phyloP scores from a whole-genome alignment of 768 basidiomycete species.

The Trametes cubensis region DNA sequence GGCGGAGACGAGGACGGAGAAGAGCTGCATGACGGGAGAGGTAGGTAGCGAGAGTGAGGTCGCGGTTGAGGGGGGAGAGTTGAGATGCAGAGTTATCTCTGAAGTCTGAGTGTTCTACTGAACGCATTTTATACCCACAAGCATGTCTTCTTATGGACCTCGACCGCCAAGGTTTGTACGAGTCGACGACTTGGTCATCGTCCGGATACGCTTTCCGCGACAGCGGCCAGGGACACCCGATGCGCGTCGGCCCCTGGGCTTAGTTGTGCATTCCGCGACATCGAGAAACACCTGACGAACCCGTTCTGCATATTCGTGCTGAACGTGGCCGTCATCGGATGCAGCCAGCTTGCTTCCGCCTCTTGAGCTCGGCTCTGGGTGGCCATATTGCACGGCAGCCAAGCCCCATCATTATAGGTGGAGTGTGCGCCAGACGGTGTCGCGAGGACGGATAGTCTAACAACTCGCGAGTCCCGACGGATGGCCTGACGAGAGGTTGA shows the following conservation, averaged over 20 bases:
- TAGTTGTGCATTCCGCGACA: slow-evolving; percentile 7
- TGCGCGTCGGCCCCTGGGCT: neutral
- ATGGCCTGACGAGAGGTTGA: neutral
- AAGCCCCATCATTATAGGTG: neutral
- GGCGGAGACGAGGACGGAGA: slow-evolving; percentile 14
- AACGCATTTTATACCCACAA: neutral
- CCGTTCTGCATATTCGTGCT: neutral
- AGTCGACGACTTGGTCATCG: neutral
- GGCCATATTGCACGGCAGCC: neutral
- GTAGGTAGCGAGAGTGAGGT: neutral
- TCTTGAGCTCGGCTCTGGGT: neutral
- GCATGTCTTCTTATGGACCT: neutral
- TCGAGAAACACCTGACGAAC: neutral
- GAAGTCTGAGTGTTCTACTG: too few species aligned
- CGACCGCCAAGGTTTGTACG: neutral
- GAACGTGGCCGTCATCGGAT: neutral
- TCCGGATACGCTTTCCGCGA: neutral
- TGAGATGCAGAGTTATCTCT: neutral
- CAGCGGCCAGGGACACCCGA: slow-evolving; percentile 10
- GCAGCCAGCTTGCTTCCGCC: neutral
- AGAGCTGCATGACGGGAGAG: slow-evolving; percentile 19
- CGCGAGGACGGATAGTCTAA: neutral
- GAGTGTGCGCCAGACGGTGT: neutral
- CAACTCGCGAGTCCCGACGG: neutral
- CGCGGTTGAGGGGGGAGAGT: neutral